Conservation (phyloP, 495 filamentous ascomycete genomes). For the Saxophila tyrrhenica region DNA sequence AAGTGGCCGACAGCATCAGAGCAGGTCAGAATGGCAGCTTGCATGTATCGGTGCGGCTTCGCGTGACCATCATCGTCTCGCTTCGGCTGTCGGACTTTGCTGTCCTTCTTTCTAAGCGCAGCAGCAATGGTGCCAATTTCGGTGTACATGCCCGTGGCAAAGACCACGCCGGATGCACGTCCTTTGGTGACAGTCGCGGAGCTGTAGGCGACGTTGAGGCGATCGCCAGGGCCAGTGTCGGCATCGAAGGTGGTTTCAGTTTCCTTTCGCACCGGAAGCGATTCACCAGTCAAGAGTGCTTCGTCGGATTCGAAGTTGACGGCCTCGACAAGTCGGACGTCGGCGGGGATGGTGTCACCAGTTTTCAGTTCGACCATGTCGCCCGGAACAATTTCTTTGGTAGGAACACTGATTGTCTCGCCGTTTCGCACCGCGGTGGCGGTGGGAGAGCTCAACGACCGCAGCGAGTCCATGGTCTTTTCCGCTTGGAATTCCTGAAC, state of each 20-base stretch:
- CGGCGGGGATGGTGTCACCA: slow-evolving; percentile 61
- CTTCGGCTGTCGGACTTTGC: slow-evolving; percentile 30
- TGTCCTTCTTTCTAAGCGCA: slow-evolving; percentile 33
- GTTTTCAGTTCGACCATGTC: slow-evolving; percentile 62
- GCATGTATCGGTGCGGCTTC: slow-evolving; percentile 49
- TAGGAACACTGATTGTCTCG: slow-evolving; percentile 50
- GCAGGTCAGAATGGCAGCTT: slow-evolving; percentile 56
- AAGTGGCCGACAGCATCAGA: slow-evolving; percentile 55
- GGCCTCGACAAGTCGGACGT: slow-evolving; percentile 54
- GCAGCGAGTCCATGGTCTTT: slow-evolving; percentile 73
- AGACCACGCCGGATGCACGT: slow-evolving; percentile 55
- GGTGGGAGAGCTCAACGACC: slow-evolving; percentile 65
- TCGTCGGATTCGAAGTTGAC: slow-evolving; percentile 67
- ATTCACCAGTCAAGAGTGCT: slow-evolving; percentile 66
- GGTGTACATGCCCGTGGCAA: slow-evolving; percentile 59
- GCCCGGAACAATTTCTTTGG: slow-evolving; percentile 66
- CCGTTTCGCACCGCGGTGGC: slow-evolving; percentile 68
- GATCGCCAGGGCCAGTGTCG: slow-evolving; percentile 54
- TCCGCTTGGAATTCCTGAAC: slow-evolving; percentile 76
- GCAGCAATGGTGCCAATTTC: slow-evolving; percentile 63
- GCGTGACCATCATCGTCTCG: slow-evolving; percentile 30
- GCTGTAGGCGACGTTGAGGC: slow-evolving; percentile 59
- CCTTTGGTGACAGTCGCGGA: slow-evolving; percentile 64
- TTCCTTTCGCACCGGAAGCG: slow-evolving; percentile 54
- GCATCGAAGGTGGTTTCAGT: slow-evolving; percentile 22